Evolutionary conservation across 1,139 yeast species (phyloP).

Genomic region (Pichia inconspicua): DNA sequence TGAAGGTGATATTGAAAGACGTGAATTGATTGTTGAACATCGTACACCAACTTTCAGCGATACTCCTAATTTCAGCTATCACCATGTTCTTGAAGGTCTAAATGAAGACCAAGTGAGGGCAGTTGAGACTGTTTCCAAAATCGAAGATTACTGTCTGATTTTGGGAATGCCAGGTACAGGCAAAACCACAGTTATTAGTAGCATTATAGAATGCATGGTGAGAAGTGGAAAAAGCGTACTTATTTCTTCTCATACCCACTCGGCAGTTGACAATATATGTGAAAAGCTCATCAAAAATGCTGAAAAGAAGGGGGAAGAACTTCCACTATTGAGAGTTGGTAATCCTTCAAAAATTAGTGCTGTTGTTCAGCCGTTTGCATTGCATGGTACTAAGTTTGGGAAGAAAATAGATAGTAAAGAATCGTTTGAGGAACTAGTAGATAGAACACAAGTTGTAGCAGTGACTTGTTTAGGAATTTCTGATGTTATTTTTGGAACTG

Average conservation of each 20-base stretch:
- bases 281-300: conserved; percentile 57
- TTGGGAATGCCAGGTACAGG: conserved; percentile 99
- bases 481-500: conserved; percentile 49
- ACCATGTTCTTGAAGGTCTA: conserved; percentile 21
- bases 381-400: conserved; percentile 32
- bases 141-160: conserved; percentile 71
- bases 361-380: conserved; percentile 47
- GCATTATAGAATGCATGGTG: conserved; percentile 56
- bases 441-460: conserved; percentile 70
- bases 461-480: conserved; percentile 77
- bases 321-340: conserved; percentile 57
- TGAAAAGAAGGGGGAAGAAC: conserved; percentile 23
- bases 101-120: conserved; percentile 71
- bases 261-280: conserved; percentile 90
- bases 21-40: conserved; percentile 58
- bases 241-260: conserved; percentile 83
- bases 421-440: conserved; percentile 39
- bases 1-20: conserved; percentile 41
- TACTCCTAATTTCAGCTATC: conserved; percentile 25
- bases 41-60: conserved; percentile 37
- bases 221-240: conserved; percentile 58
- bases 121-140: conserved; percentile 50
- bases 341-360: conserved; percentile 51
- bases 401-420: conserved; percentile 36
- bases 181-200: conserved; percentile 85